Percentiles rank a stretch among this genome's conserved stretches.
Evolutionary conservation across 2,329 filamentous ascomycete species (phyloP).

Genomic region (Pseudopyrenochaeta lycopersici): DNA sequence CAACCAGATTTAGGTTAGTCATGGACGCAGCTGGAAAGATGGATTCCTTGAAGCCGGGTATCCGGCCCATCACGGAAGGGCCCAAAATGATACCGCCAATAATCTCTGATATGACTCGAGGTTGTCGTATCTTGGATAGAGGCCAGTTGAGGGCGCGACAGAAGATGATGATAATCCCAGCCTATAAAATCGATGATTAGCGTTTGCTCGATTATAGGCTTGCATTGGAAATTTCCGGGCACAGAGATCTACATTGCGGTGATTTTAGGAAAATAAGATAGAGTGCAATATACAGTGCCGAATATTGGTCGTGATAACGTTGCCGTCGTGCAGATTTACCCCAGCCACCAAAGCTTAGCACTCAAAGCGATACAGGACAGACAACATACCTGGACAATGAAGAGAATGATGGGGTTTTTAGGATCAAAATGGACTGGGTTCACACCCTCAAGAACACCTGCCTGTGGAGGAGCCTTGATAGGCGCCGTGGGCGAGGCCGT

Average conservation of each 20-base stretch:
- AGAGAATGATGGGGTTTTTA: conserved; percentile 76
- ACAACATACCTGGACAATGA: conserved; percentile 73
- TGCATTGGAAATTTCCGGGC: too few species aligned
- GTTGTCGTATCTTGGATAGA: conserved; percentile 78
- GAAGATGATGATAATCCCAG: conserved; percentile 76
- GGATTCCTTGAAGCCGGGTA: conserved; percentile 76
- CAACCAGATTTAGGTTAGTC: conserved; percentile 77
- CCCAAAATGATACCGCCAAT: conserved; percentile 86
- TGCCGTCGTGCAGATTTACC: neutral
- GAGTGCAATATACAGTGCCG: neutral
- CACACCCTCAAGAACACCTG: conserved; percentile 74
- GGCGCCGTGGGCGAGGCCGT: conserved; percentile 18
- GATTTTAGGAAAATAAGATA: too few species aligned
- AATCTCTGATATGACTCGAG: conserved; percentile 84
- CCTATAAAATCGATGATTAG: conserved; percentile 54
- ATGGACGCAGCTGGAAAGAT: conserved; percentile 83
- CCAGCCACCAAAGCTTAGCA: neutral
- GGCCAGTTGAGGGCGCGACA: conserved; percentile 80
- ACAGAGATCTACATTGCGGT: too few species aligned
- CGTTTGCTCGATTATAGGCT: neutral
- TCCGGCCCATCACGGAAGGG: conserved; percentile 86
- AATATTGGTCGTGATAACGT: neutral
- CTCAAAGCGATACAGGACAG: neutral
- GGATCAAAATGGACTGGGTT: conserved; percentile 74
- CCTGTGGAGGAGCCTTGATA: conserved; percentile 59